phyloP scores from a whole-genome alignment of 2,329 filamentous ascomycete genomes.

The Ceratocystiopsis sp. region DNA sequence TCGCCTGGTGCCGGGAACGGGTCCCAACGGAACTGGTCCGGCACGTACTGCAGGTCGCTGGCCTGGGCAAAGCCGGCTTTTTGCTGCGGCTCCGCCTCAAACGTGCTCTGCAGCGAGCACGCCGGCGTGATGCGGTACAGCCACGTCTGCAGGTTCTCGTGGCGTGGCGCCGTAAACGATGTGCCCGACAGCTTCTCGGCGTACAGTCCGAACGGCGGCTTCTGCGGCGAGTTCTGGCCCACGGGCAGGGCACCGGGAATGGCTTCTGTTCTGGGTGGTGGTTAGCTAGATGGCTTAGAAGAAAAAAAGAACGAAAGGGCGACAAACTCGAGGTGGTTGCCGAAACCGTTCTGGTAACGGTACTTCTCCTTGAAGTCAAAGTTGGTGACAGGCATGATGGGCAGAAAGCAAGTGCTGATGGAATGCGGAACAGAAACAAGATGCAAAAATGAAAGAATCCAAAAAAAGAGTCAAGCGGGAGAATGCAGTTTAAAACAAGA shows the following conservation, averaged over 20 bases:
- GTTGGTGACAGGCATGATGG: conserved; percentile 30
- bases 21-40: conserved; percentile 69
- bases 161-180: conserved; percentile 51
- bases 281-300: background rate
- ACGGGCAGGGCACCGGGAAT: conserved; percentile 56
- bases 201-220: conserved; percentile 62
- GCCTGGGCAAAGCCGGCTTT: conserved; percentile 1
- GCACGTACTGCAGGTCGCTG: conserved; percentile 46
- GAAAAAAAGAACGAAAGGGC: background rate
- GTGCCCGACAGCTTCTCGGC: conserved; percentile 64
- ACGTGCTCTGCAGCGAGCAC: conserved; percentile 40
- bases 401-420: background rate
- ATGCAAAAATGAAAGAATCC: background rate
- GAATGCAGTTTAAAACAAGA: background rate
- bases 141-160: conserved; percentile 56
- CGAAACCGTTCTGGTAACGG: conserved; percentile 64
- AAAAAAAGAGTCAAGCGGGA: background rate
- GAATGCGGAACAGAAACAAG: background rate
- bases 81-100: conserved; percentile 11
- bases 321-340: conserved; percentile 56
- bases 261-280: conserved; percentile 48
- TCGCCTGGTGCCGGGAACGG: conserved; percentile 44
- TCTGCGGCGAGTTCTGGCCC: conserved; percentile 68
- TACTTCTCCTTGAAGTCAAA: conserved; percentile 41
- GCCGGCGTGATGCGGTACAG: conserved; percentile 53